A percentile compares a stretch with the other conserved stretches of the same genome.
Conservation (phyloP, 2,329 filamentous ascomycete genomes). For the Neoscytalidium dimidiatum region DNA sequence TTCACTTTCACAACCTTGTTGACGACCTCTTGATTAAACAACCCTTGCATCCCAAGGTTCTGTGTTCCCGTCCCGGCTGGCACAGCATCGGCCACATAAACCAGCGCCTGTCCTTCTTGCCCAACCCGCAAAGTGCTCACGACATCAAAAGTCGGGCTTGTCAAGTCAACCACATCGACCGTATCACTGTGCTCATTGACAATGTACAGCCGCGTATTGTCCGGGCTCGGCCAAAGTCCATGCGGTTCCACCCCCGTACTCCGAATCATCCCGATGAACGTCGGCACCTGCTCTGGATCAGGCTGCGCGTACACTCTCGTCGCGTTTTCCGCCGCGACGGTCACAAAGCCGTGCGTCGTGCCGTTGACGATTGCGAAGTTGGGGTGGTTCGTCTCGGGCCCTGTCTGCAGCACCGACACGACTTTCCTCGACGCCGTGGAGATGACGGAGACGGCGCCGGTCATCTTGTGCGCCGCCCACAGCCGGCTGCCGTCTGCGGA, state of each 20-base stretch:
- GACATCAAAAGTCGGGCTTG: background rate
- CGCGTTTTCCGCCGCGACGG: background rate
- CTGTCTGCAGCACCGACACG: slow-evolving; percentile 4
- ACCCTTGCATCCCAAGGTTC: background rate
- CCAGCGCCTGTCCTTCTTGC: slow-evolving; percentile 17
- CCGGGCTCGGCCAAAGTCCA: slow-evolving; percentile 19
- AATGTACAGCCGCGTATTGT: slow-evolving; percentile 20
- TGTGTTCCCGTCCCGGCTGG: background rate
- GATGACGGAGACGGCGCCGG: slow-evolving; percentile 1
- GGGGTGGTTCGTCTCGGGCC: slow-evolving; percentile 20
- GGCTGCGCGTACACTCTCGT: slow-evolving; percentile 14
- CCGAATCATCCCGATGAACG: background rate
- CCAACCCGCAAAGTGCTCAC: slow-evolving; percentile 8
- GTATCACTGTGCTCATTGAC: slow-evolving; percentile 21
- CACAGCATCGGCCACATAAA: slow-evolving; percentile 17
- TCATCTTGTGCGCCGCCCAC: slow-evolving; percentile 18
- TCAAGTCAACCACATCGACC: slow-evolving; percentile 17
- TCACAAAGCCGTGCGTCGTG: slow-evolving; percentile 16
- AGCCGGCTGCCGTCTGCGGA: slow-evolving; percentile 11
- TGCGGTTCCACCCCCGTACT: slow-evolving; percentile 14
- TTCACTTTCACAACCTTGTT: background rate
- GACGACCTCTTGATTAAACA: slow-evolving; percentile 1
- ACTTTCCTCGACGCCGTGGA: background rate
- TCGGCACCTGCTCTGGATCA: background rate
- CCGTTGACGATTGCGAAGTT: slow-evolving; percentile 14